phyloP scores from a whole-genome alignment of 805 yeast genomes.

The Nakazawaea ernobii region DNA sequence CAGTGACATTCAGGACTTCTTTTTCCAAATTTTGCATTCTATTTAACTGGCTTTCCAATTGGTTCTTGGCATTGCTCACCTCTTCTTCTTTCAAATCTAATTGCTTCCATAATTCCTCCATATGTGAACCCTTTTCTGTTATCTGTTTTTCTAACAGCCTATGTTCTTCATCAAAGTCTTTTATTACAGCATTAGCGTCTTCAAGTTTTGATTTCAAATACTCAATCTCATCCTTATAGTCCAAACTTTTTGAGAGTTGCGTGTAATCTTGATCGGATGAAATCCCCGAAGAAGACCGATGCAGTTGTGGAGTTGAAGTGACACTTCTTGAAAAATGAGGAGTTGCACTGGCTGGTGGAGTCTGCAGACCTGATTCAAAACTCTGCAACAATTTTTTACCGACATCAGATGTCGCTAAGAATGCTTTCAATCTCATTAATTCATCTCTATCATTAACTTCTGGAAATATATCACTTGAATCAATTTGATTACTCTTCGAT shows the following conservation, averaged over 20 bases:
- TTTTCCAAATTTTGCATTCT: background rate
- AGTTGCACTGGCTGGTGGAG: background rate
- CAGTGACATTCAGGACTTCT: background rate
- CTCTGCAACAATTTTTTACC: background rate
- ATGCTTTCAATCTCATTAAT: constrained; percentile 1
- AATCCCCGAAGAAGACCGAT: background rate
- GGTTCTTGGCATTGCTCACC: background rate
- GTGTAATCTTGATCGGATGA: background rate
- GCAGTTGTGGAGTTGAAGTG: constrained; percentile 2
- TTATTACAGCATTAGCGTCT: background rate
- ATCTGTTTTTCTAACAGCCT: background rate
- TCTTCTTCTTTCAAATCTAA: no score
- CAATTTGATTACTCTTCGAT: background rate
- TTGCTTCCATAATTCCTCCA: no score
- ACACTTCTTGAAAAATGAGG: background rate
- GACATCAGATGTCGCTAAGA: background rate
- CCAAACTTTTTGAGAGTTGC: background rate
- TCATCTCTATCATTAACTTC: background rate
- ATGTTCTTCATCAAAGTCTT: background rate
- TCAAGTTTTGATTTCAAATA: background rate
- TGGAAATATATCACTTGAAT: background rate
- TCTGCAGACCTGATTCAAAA: background rate
- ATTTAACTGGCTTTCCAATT: background rate
- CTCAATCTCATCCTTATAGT: background rate
- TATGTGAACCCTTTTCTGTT: background rate